Evolutionary conservation across 1,284 basidiomycete species (phyloP).

Genomic region (Ustilago shanxiensis): DNA sequence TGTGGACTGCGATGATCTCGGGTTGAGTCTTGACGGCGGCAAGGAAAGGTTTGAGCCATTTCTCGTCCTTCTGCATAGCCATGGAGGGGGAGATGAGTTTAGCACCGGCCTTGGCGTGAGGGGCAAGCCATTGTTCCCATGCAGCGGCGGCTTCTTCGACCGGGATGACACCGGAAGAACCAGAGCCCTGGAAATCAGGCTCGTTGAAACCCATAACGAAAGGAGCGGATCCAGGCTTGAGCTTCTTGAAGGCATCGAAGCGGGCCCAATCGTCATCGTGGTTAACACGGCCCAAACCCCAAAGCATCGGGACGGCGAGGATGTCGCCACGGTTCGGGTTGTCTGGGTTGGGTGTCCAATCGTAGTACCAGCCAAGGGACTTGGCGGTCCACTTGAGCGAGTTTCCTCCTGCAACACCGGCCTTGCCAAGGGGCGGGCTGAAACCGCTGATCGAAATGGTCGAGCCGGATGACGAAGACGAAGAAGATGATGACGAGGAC

Average conservation of each 20-base stretch:
- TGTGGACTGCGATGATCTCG: constrained; percentile 62
- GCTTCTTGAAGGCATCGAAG: constrained; percentile 54
- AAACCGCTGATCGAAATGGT: constrained; percentile 31
- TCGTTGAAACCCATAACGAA: constrained; percentile 62
- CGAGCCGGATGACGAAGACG: constrained; percentile 19
- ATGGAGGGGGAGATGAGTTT: constrained; percentile 56
- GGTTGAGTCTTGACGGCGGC: constrained; percentile 49
- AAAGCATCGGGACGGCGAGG: constrained; percentile 53
- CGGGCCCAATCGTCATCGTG: constrained; percentile 55
- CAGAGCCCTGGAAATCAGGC: constrained; percentile 52
- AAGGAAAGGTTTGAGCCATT: constrained; percentile 50
- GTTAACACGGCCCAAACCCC: constrained; percentile 53
- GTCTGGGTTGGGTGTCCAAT: constrained; percentile 54
- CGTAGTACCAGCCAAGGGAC: constrained; percentile 50
- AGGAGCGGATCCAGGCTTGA: constrained; percentile 33
- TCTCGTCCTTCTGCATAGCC: constrained; percentile 61
- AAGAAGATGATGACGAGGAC: constrained; percentile 17
- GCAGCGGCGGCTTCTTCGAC: constrained; percentile 36
- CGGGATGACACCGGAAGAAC: constrained; percentile 51
- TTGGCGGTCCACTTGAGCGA: constrained; percentile 48
- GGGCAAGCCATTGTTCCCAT: constrained; percentile 58
- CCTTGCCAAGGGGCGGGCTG: constrained; percentile 53
- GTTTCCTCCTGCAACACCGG: constrained; percentile 60
- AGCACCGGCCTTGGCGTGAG: constrained; percentile 48
- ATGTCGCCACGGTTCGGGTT: constrained; percentile 39